A percentile compares a stretch with the other conserved stretches of the same genome.
phyloP scores from a whole-genome alignment of 2,329 filamentous ascomycete species.

The Monilinia fructigena region DNA sequence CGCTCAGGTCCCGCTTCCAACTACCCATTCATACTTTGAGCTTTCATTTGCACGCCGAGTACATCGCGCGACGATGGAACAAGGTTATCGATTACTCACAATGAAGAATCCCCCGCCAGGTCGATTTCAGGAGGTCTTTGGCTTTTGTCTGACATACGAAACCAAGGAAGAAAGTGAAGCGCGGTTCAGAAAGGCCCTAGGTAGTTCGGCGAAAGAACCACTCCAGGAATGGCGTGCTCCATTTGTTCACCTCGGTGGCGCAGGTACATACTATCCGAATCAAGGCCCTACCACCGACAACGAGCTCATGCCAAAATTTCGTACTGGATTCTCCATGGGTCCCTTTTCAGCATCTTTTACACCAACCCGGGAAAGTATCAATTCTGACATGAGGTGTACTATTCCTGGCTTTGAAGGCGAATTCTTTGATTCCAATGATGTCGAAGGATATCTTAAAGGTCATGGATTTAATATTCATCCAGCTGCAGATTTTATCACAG shows the following conservation, averaged over 20 bases:
- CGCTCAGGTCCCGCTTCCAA: slow-evolving; percentile 46
- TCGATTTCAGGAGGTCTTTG: slow-evolving; percentile 59
- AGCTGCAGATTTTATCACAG: slow-evolving; percentile 58
- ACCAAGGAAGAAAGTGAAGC: slow-evolving; percentile 48
- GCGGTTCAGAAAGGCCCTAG: slow-evolving; percentile 41
- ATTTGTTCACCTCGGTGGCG: slow-evolving; percentile 64
- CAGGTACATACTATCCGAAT: slow-evolving; percentile 61
- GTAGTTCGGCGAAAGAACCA: slow-evolving; percentile 41
- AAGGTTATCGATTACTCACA: slow-evolving; percentile 57
- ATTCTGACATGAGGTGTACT: slow-evolving; percentile 51
- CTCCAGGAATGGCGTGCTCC: slow-evolving; percentile 60
- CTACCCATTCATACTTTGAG: slow-evolving; percentile 62
- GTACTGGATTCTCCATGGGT: slow-evolving; percentile 47
- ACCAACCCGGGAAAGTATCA: slow-evolving; percentile 46
- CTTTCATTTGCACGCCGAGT: slow-evolving; percentile 68
- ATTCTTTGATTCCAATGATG: slow-evolving; percentile 75
- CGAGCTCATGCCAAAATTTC: slow-evolving; percentile 35
- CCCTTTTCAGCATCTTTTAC: slow-evolving; percentile 48
- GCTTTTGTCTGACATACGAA: slow-evolving; percentile 65
- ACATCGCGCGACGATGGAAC: slow-evolving; percentile 64
- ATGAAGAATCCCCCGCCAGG: slow-evolving; percentile 50
- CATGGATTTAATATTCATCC: slow-evolving; percentile 63
- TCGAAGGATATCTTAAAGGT: slow-evolving; percentile 68
- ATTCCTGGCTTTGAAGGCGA: slow-evolving; percentile 67
- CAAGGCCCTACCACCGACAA: slow-evolving; percentile 29